Conservation (phyloP, 345 rosid species). For the Salix exigua region DNA sequence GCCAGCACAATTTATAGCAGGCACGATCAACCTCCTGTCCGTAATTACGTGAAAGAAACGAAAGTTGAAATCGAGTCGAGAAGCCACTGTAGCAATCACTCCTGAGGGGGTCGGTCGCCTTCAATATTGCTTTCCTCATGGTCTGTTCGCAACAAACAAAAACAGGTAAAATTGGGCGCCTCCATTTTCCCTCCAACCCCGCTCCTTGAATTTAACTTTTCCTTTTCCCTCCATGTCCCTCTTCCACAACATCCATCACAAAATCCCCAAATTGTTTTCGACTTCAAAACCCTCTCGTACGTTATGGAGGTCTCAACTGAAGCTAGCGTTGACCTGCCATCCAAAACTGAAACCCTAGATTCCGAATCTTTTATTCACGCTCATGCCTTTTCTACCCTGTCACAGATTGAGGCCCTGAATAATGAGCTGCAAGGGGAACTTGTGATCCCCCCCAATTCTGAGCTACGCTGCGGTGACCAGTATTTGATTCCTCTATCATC, state of each 20-base stretch:
- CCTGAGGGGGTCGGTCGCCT: too few species aligned
- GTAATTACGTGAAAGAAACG: too few species aligned
- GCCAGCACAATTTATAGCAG: too few species aligned
- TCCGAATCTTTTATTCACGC: neutral
- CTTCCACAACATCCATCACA: neutral
- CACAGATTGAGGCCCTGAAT: neutral
- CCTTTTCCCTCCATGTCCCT: neutral
- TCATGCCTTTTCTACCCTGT: neutral
- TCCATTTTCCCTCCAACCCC: conserved; percentile 2
- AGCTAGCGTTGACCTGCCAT: neutral
- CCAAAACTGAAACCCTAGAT: neutral
- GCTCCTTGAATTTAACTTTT: neutral
- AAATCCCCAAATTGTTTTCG: neutral
- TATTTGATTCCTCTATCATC: neutral
- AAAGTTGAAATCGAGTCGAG: too few species aligned
- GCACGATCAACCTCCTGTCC: too few species aligned
- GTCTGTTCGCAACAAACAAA: neutral
- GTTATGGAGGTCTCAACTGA: conserved; percentile 1
- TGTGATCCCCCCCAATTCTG: neutral
- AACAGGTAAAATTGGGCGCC: neutral
- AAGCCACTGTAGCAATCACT: neutral
- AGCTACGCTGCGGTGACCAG: neutral
- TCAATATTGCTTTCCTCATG: too few species aligned
- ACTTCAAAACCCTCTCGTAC: neutral
- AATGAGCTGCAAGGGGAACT: neutral